Evolutionary conservation across 108 stramenopile genomes (phyloP).

Genomic region (Conticribra guillardii): DNA sequence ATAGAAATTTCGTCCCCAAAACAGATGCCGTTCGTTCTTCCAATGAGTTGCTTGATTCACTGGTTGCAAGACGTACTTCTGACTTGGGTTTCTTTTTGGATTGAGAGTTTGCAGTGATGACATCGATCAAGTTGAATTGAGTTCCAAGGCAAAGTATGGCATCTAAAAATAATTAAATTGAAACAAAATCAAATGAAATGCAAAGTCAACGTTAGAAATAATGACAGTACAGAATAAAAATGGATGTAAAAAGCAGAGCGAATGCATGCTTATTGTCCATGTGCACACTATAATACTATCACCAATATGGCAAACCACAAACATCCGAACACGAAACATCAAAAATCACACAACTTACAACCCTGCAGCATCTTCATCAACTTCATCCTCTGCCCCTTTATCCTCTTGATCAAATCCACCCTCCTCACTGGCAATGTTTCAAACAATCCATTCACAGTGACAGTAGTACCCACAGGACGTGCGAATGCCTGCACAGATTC

Average conservation of each 20-base stretch:
- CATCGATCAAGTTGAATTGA: conserved; percentile 72
- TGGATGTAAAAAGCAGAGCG: neutral
- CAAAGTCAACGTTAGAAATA: neutral
- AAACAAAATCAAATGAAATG: neutral
- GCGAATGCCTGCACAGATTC: conserved; percentile 38
- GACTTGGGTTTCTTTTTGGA: conserved; percentile 36
- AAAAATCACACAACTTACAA: conserved; percentile 51
- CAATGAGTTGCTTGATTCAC: conserved; percentile 46
- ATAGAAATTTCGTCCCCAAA: conserved; percentile 67
- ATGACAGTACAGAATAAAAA: neutral
- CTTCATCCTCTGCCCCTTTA: conserved; percentile 69
- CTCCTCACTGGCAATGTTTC: conserved; percentile 83
- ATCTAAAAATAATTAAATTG: conserved; percentile 37
- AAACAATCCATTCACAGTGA: conserved; percentile 79
- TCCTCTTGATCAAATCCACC: conserved; percentile 70
- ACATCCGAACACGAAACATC: neutral
- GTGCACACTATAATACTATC: too few species aligned
- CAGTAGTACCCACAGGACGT: conserved; percentile 86
- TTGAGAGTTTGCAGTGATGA: conserved; percentile 10
- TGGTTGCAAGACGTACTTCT: conserved; percentile 56
- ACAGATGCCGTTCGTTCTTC: conserved; percentile 68
- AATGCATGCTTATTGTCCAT: too few species aligned
- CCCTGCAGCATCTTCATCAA: conserved; percentile 77
- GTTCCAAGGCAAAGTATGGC: conserved; percentile 78
- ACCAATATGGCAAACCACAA: too few species aligned